Percentiles rank a stretch among this genome's conserved stretches.
Evolutionary conservation across 2,329 filamentous ascomycete species (phyloP).

Genomic region (Colletotrichum lentis): DNA sequence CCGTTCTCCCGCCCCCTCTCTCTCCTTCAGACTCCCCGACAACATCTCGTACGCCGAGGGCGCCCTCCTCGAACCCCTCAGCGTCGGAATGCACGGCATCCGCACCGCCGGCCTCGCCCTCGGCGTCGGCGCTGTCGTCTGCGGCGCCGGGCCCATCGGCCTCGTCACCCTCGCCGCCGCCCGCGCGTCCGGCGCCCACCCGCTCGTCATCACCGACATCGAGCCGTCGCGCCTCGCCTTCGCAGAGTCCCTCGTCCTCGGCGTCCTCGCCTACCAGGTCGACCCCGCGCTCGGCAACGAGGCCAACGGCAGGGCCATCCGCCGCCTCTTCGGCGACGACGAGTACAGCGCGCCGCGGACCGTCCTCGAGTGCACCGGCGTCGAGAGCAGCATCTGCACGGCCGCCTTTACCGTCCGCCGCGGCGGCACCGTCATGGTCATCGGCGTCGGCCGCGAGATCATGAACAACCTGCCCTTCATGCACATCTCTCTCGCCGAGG

Average conservation of each 20-base stretch:
- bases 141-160: conserved; percentile 71
- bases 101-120: conserved; percentile 60
- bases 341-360: conserved; percentile 67
- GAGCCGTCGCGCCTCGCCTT: conserved; percentile 65
- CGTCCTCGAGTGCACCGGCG: conserved; percentile 71
- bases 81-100: conserved; percentile 70
- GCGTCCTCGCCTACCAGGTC: conserved; percentile 63
- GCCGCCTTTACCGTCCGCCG: conserved; percentile 64
- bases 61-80: conserved; percentile 70
- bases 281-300: conserved; percentile 54
- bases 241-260: conserved; percentile 65
- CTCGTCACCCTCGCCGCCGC: conserved; percentile 66
- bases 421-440: conserved; percentile 69
- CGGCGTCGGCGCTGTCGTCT: conserved; percentile 64
- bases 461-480: conserved; percentile 75
- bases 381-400: conserved; percentile 69
- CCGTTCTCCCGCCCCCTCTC: too few species aligned
- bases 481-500: conserved; percentile 69
- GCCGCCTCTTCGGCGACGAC: conserved; percentile 60
- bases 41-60: conserved; percentile 65
- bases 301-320: conserved; percentile 61
- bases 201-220: conserved; percentile 70
- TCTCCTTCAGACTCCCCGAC: conserved; percentile 58
- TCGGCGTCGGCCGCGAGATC: conserved; percentile 67
- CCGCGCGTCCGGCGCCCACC: conserved; percentile 68